Base-by-base conservation (phyloP, 495 filamentous ascomycete species). In the Penicillium bovifimosum region DNA sequence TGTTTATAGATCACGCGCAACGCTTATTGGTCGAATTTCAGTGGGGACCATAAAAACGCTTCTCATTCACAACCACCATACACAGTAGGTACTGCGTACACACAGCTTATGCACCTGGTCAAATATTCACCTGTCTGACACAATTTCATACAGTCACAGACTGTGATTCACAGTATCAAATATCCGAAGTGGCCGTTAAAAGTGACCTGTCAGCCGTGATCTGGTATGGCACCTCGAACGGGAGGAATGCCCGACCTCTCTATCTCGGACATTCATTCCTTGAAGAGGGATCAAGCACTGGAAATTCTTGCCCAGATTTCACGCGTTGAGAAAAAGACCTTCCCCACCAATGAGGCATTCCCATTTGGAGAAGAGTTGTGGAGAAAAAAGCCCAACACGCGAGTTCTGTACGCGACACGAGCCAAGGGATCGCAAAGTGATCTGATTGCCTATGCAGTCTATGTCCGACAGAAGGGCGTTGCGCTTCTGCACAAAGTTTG, bases 401-500 rank as follows among this genome's bases (percentile, higher is more conserved):
- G 71, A 43, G 68, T 82, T 18, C 60, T 76, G 36, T 77, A 79
- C 61, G 68, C 72, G 27, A 64, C 74, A 24, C 60, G 59, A 39
- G 59, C 62, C 35, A 47, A 47, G 50, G 52, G 55, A 24, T 39
- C 20, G 20, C 52, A 40, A 24, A 49, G 53, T 34, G 40, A 65
- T 14, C 75, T 62, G 53, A 57, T 74, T 34, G 80, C 76, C 29
- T 85, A 85, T 62, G 62, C 77, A 20, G 75, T 84, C 40, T 80
- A 77, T 61, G 73, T 77, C 26, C 71, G 77, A 29, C 73, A 75
- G 44, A 81, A 77, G 59, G 72, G 75, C 33, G 45, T 71, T 11
- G 75, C 74, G 20, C 63, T 80, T 9, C 64, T 85, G 35, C 80
- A 86, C 58, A 86, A 85, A 50, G 66, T 85, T 32, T 83, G 80